Percentiles rank a stretch among this genome's conserved stretches.
Conservation (phyloP, 805 yeast genomes). For the Candida chilensis region DNA sequence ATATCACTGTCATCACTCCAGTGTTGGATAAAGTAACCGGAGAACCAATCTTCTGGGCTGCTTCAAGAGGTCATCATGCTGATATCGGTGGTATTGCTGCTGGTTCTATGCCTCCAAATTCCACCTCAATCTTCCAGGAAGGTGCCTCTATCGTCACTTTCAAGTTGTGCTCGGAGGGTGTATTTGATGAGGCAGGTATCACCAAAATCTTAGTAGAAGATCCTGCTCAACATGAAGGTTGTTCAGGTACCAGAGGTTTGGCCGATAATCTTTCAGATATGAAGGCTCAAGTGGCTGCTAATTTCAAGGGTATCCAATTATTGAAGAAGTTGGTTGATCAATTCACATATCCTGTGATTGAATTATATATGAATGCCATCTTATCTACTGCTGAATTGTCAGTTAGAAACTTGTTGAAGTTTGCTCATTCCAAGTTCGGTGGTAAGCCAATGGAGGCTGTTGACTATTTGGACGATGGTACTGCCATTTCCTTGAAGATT, state of each 20-base stretch:
- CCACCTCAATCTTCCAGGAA: constrained; percentile 78
- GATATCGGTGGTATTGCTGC: constrained; percentile 92
- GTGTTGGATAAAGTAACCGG: constrained; percentile 47
- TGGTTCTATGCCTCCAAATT: constrained; percentile 92
- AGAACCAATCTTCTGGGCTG: constrained; percentile 74
- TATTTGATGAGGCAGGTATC: constrained; percentile 67
- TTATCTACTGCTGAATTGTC: constrained; percentile 71
- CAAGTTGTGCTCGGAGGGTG: constrained; percentile 60
- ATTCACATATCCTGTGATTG: constrained; percentile 49
- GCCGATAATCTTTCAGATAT: constrained; percentile 69
- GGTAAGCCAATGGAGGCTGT: constrained; percentile 29
- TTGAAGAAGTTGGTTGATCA: constrained; percentile 53
- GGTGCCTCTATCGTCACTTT: constrained; percentile 85
- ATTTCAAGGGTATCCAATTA: constrained; percentile 71
- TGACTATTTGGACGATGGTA: constrained; percentile 80
- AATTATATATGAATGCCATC: constrained; percentile 73
- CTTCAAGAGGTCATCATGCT: constrained; percentile 93
- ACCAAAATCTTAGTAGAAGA: constrained; percentile 52
- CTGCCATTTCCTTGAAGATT: constrained; percentile 50
- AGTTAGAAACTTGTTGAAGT: constrained; percentile 46
- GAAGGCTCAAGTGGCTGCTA: constrained; percentile 77
- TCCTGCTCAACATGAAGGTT: constrained; percentile 78
- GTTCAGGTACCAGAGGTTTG: constrained; percentile 82
- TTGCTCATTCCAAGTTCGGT: constrained; percentile 28
- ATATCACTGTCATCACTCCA: constrained; percentile 86